These are phyloP conservation scores for Penicillium antarcticum DNA, from an alignment of 495 filamentous ascomycete genomes.

Conservation along the genomic window DNA sequence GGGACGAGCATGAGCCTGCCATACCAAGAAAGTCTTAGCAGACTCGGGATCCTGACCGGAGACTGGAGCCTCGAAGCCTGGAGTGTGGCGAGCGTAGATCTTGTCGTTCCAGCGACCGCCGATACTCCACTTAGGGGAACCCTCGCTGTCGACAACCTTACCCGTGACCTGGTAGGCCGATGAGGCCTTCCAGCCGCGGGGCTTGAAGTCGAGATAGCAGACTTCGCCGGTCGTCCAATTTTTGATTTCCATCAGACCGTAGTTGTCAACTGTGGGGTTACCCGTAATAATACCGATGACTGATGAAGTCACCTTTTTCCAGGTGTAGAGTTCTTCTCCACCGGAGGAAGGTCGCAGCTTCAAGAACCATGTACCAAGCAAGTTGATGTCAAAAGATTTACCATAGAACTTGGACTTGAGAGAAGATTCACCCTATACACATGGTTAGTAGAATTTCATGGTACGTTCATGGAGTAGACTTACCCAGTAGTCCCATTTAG, in stretches of 20 bases:
- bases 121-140: conserved; percentile 77
- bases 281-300: conserved; percentile 98
- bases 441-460: conserved; percentile 6
- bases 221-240: conserved; percentile 94
- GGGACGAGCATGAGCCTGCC: conserved; percentile 82
- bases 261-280: conserved; percentile 95
- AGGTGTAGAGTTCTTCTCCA: conserved; percentile 89
- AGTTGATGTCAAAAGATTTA: conserved; percentile 95
- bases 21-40: conserved; percentile 79
- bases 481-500: conserved; percentile 94
- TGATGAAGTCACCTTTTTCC: conserved; percentile 99
- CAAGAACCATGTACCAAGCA: conserved; percentile 95
- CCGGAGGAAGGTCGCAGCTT: conserved; percentile 75
- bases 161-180: conserved; percentile 85
- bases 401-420: conserved; percentile 98
- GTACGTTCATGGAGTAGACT: conserved; percentile 5
- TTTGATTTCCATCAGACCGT: conserved; percentile 94
- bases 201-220: conserved; percentile 90
- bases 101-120: conserved; percentile 97
- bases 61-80: conserved; percentile 78
- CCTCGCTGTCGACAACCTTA: conserved; percentile 71
- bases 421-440: conserved; percentile 74
- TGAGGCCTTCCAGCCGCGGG: conserved; percentile 89
- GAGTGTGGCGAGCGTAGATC: conserved; percentile 89
- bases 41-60: conserved; percentile 51